Evolutionary conservation across 345 rosid species (phyloP).

Genomic region (Melastoma malabathricum): DNA sequence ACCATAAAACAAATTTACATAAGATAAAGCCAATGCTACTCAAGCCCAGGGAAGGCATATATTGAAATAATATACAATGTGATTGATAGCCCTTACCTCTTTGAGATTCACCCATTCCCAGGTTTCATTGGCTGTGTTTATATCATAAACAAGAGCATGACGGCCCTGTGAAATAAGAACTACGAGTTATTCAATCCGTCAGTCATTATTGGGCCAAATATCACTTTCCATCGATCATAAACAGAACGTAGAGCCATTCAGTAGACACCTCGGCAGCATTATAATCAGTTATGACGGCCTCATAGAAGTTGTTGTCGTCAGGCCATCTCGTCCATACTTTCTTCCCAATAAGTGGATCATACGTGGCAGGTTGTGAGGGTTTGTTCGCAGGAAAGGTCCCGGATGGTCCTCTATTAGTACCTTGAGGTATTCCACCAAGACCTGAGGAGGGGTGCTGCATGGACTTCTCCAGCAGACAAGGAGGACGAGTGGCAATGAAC

Average conservation of each 20-base stretch:
- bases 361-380: constrained; percentile 51
- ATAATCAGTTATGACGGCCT: constrained; percentile 80
- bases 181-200: neutral
- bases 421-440: constrained; percentile 54
- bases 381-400: constrained; percentile 48
- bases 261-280: constrained; percentile 49
- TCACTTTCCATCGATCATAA: neutral
- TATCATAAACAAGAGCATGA: constrained; percentile 94
- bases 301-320: constrained; percentile 80
- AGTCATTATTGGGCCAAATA: too few relatives aligned
- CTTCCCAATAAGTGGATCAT: constrained; percentile 62
- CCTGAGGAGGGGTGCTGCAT: constrained; percentile 64
- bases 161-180: constrained; percentile 37
- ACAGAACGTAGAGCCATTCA: constrained; percentile 7
- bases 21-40: too few relatives aligned
- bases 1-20: too few relatives aligned
- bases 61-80: neutral
- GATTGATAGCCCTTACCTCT: constrained; percentile 48
- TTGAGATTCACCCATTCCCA: constrained; percentile 99
- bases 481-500: constrained; percentile 15
- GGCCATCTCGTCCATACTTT: constrained; percentile 99
- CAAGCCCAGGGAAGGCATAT: too few relatives aligned
- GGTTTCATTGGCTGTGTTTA: constrained; percentile 60
- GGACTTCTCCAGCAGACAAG: constrained; percentile 36
- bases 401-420: constrained; percentile 26